A percentile compares a stretch with the other conserved stretches of the same genome.
Conservation (phyloP, 2,329 filamentous ascomycete species). For the Ophiostoma sp. region DNA sequence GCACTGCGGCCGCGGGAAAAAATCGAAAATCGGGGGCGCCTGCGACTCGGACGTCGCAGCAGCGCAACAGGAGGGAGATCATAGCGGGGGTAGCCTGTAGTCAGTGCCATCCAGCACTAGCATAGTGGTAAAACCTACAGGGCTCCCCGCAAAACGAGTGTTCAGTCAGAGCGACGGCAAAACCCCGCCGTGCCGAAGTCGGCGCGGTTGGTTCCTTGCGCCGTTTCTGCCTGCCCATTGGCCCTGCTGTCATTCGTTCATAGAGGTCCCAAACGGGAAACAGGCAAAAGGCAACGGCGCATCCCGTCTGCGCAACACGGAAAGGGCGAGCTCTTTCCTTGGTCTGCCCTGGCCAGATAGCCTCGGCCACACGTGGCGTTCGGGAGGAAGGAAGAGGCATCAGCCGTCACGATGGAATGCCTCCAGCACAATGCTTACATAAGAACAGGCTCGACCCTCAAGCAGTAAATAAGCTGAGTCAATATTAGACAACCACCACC, state of each 20-base stretch:
- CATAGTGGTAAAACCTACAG: too few species aligned
- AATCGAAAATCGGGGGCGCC: neutral
- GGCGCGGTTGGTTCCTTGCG: conserved; percentile 1
- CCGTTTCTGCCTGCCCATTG: neutral
- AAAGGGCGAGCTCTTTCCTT: neutral
- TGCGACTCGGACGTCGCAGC: too few species aligned
- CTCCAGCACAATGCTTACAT: neutral
- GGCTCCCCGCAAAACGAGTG: neutral
- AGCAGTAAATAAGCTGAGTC: too few species aligned
- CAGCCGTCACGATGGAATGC: neutral
- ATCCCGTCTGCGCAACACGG: neutral
- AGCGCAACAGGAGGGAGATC: too few species aligned
- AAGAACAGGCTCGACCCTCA: neutral
- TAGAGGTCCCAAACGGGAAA: too few species aligned
- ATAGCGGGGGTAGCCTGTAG: too few species aligned
- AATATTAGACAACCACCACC: too few species aligned
- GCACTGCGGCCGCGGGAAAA: neutral
- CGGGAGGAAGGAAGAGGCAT: neutral
- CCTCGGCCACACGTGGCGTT: neutral
- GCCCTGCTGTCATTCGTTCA: neutral
- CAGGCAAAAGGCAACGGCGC: neutral
- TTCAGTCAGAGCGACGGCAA: neutral
- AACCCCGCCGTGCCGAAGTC: conserved; percentile 12
- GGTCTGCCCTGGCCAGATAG: neutral
- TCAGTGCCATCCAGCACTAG: too few species aligned